A percentile compares a stretch with the other conserved stretches of the same genome.
Conservation (phyloP, 2,329 filamentous ascomycete genomes). For the Claviceps digitariae region DNA sequence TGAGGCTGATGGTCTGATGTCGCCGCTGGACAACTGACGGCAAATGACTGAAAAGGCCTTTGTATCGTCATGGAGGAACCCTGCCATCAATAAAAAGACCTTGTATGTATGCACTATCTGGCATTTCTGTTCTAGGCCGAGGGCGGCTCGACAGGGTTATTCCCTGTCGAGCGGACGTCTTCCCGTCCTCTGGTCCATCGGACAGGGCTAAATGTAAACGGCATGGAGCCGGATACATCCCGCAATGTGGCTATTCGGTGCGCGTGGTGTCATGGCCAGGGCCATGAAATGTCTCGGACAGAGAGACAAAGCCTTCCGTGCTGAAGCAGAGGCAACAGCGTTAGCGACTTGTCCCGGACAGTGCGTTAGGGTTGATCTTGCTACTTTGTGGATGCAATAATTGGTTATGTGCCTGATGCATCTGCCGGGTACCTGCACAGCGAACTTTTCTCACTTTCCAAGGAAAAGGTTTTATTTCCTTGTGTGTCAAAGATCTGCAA, state of each 20-base stretch:
- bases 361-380: not conserved
- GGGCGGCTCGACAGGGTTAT: not conserved
- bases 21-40: not conserved
- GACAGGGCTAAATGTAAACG: not conserved
- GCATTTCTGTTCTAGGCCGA: not conserved
- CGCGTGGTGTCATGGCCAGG: conserved; percentile 4
- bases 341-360: not conserved
- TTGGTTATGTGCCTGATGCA: not conserved
- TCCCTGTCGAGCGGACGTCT: conserved; percentile 6
- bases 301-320: conserved; percentile 1
- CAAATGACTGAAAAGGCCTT: not conserved
- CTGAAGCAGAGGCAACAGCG: not conserved
- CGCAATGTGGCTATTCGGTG: not conserved
- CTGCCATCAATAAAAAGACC: not conserved
- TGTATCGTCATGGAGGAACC: not conserved
- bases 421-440: not conserved
- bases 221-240: not conserved
- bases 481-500: not conserved
- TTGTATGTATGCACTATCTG: not conserved
- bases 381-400: not conserved
- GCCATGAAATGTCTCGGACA: conserved; percentile 10
- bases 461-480: not conserved
- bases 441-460: not conserved
- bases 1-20: not conserved
- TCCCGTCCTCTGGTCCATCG: conserved; percentile 5